phyloP scores from a whole-genome alignment of 805 yeast species.

The Saitoella complicata region DNA sequence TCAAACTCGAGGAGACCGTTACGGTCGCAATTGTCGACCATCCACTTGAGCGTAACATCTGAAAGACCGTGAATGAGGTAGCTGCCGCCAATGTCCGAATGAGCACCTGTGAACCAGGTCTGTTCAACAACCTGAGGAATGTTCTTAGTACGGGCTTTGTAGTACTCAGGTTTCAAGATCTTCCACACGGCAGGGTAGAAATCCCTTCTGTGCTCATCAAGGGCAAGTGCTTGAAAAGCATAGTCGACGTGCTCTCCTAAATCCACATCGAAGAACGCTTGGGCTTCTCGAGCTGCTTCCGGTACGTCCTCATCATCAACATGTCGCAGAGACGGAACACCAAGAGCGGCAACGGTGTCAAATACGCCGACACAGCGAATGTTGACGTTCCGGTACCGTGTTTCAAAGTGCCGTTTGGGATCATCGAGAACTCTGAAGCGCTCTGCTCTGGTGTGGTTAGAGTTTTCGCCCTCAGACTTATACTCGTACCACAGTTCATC shows the following conservation, averaged over 20 bases:
- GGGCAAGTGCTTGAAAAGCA: constrained; percentile 10
- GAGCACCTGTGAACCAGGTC: constrained; percentile 10
- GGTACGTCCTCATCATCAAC: constrained; percentile 3
- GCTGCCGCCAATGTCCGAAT: constrained; percentile 10
- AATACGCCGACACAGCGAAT: constrained; percentile 8
- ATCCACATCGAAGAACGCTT: not conserved
- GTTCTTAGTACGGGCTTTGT: too few relatives aligned
- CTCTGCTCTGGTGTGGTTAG: not conserved
- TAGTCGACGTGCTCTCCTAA: constrained; percentile 5
- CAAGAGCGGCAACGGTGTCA: constrained; percentile 12
- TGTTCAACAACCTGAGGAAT: constrained; percentile 3
- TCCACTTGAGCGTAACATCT: constrained; percentile 10
- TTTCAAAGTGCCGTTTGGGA: not conserved
- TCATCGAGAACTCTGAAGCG: not conserved
- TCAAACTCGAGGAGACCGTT: too few relatives aligned
- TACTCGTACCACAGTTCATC: constrained; percentile 5
- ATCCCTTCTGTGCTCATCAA: constrained; percentile 6
- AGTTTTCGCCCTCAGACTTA: not conserved
- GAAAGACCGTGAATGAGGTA: constrained; percentile 3
- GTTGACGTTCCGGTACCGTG: not conserved
- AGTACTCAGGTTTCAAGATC: not conserved
- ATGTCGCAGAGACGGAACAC: constrained; percentile 6
- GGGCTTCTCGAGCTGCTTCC: constrained; percentile 3
- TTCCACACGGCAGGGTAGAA: constrained; percentile 9
- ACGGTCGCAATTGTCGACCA: constrained; percentile 3